These are phyloP conservation scores for Fusarium compactum DNA, from an alignment of 2,329 filamentous ascomycete genomes.

Conservation along the genomic window DNA sequence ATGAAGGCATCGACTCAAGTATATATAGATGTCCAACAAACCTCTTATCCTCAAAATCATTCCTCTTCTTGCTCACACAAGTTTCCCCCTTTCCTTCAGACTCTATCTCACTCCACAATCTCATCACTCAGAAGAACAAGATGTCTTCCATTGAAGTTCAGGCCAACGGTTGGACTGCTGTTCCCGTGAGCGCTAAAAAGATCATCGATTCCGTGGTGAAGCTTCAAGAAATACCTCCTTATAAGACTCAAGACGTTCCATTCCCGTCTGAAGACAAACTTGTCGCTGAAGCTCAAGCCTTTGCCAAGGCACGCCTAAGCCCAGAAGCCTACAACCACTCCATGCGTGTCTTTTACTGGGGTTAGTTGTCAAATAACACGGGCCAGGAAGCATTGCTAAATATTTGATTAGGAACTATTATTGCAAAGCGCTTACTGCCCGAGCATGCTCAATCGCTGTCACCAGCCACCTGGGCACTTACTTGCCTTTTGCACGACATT, in stretches of 20 bases:
- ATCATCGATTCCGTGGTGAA: constrained; percentile 56
- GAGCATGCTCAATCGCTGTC: constrained; percentile 53
- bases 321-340: constrained; percentile 75
- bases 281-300: constrained; percentile 59
- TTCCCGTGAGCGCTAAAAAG: constrained; percentile 55
- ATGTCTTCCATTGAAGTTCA: background rate
- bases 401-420: constrained; percentile 52
- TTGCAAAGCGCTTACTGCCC: constrained; percentile 60
- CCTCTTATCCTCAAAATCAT: background rate
- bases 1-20: background rate
- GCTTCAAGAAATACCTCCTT: constrained; percentile 47
- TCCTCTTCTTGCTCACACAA: background rate
- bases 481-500: constrained; percentile 77
- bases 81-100: background rate
- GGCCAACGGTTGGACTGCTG: constrained; percentile 59
- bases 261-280: constrained; percentile 63
- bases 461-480: constrained; percentile 64
- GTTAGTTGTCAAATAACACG: background rate
- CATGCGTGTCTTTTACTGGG: constrained; percentile 76
- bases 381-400: background rate
- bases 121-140: background rate
- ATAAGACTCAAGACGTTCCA: constrained; percentile 54
- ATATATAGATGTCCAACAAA: background rate
- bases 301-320: constrained; percentile 63
- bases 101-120: background rate